Conservation (phyloP, 805 yeast species). For the Metschnikowia henanensis region DNA sequence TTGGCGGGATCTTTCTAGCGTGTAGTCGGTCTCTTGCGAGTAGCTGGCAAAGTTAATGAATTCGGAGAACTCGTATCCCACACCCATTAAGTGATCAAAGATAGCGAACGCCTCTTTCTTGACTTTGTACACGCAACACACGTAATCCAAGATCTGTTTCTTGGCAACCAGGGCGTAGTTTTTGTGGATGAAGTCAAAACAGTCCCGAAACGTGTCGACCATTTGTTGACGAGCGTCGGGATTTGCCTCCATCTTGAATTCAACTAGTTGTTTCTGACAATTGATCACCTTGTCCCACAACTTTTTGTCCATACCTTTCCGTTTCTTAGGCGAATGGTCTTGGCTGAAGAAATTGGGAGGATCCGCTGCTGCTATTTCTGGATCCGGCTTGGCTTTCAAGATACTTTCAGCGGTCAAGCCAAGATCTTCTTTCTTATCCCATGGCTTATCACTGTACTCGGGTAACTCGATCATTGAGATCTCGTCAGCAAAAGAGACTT, state of each 20-base stretch:
- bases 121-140: neutral
- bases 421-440: no score
- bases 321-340: no score
- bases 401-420: no score
- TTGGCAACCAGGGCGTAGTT: neutral
- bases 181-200: neutral
- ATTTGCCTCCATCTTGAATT: neutral
- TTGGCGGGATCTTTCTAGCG: neutral
- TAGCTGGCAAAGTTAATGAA: constrained; percentile 1
- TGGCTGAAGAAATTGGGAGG: no score
- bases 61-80: constrained; percentile 1
- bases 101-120: neutral
- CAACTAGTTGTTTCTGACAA: neutral
- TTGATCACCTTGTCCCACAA: no score
- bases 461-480: neutral
- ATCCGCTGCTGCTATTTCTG: no score
- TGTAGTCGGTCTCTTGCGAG: neutral
- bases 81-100: neutral
- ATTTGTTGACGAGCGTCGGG: neutral
- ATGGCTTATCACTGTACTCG: no score
- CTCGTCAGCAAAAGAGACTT: neutral
- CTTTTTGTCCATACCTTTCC: no score
- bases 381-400: no score
- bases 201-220: neutral
- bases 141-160: neutral